phyloP scores from a whole-genome alignment of 2,329 filamentous ascomycete species.

The Mariannaea elegans region DNA sequence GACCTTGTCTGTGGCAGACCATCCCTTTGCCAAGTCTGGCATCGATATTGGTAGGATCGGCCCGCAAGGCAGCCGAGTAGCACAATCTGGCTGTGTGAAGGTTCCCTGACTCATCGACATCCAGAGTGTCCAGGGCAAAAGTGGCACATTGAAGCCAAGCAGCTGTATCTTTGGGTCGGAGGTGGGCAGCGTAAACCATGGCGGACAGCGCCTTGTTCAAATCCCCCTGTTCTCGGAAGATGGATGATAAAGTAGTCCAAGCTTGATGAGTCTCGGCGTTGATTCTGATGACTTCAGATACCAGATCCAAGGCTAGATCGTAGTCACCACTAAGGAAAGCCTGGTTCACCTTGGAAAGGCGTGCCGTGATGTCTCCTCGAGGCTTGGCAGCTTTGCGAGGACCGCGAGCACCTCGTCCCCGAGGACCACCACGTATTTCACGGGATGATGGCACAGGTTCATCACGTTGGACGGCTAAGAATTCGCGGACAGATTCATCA shows the following conservation, averaged over 20 bases:
- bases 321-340: conserved; percentile 72
- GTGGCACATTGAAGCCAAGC: conserved; percentile 69
- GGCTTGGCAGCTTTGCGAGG: conserved; percentile 72
- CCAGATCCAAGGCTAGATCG: conserved; percentile 64
- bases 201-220: conserved; percentile 66
- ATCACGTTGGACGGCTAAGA: conserved; percentile 50
- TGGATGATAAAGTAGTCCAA: conserved; percentile 69
- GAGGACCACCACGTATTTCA: conserved; percentile 30
- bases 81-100: conserved; percentile 65
- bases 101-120: conserved; percentile 57
- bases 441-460: conserved; percentile 29
- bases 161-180: conserved; percentile 67
- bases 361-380: conserved; percentile 74
- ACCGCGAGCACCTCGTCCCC: conserved; percentile 50
- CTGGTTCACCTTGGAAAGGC: conserved; percentile 72
- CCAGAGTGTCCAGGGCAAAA: conserved; percentile 62
- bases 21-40: conserved; percentile 68
- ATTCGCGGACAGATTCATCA: conserved; percentile 53
- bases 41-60: conserved; percentile 64
- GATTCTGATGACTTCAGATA: conserved; percentile 72
- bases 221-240: conserved; percentile 68
- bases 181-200: conserved; percentile 68
- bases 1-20: conserved; percentile 64
- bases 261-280: conserved; percentile 74
- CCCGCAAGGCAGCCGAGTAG: conserved; percentile 67